Conservation (phyloP, 305 asterid species). For the Solanum hybrid region DNA sequence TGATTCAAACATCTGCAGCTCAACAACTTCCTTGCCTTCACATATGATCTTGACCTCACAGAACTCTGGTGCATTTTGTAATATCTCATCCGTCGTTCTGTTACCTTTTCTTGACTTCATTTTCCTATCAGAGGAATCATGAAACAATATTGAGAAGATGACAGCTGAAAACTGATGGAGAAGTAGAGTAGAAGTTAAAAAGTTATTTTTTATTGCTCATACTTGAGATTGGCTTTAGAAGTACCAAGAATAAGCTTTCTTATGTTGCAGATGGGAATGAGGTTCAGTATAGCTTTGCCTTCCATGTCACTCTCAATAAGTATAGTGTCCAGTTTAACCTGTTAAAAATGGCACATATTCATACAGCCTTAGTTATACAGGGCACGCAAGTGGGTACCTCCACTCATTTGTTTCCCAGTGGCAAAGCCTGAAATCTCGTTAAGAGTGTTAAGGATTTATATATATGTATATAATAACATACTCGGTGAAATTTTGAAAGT, state of each 20-base stretch:
- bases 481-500: not conserved
- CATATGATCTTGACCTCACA: constrained; percentile 72
- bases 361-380: not conserved
- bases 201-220: not conserved
- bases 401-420: not conserved
- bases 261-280: constrained; percentile 68
- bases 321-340: constrained; percentile 70
- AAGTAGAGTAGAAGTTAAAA: not conserved
- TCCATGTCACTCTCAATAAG: constrained; percentile 64
- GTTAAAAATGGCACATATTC: not conserved
- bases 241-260: constrained; percentile 47
- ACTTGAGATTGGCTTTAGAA: constrained; percentile 50
- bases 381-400: not conserved
- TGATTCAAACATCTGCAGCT: constrained; percentile 8
- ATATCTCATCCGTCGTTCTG: constrained; percentile 36
- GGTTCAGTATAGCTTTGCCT: constrained; percentile 60
- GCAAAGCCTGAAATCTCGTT: not conserved
- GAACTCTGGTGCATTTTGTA: constrained; percentile 41
- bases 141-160: not conserved
- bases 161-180: not conserved
- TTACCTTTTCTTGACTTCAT: constrained; percentile 35
- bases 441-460: not conserved
- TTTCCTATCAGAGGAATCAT: constrained; percentile 25
- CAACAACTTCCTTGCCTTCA: constrained; percentile 53
- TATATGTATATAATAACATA: no score